Evolutionary conservation across 2,329 filamentous ascomycete species (phyloP).

Genomic region (Cladosporium velox): DNA sequence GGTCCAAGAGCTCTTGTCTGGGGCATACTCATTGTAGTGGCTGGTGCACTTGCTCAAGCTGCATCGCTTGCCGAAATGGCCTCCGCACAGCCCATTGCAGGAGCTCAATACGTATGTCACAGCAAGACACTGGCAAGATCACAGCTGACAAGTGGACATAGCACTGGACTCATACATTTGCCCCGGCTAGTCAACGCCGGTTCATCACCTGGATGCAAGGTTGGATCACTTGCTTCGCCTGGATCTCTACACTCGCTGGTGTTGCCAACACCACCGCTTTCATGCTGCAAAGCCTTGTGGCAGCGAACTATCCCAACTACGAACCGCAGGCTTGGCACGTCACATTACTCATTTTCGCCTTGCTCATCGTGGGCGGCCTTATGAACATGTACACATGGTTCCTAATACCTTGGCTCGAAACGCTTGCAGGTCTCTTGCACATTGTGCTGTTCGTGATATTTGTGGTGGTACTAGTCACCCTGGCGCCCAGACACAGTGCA

Average conservation of each 20-base stretch:
- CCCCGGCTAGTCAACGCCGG: conserved; percentile 26
- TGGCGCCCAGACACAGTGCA: conserved; percentile 26
- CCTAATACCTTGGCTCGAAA: conserved; percentile 37
- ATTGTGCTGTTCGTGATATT: conserved; percentile 30
- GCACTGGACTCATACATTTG: conserved; percentile 32
- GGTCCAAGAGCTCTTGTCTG: conserved; percentile 31
- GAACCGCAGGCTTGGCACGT: conserved; percentile 41
- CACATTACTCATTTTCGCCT: conserved; percentile 43
- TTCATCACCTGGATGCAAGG: conserved; percentile 36
- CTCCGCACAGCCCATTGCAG: conserved; percentile 32
- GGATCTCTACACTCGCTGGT: conserved; percentile 34
- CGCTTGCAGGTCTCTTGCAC: conserved; percentile 28
- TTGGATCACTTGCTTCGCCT: conserved; percentile 48
- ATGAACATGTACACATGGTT: conserved; percentile 41
- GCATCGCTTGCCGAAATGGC: conserved; percentile 32
- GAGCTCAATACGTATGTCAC: conserved; percentile 26
- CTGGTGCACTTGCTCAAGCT: conserved; percentile 29
- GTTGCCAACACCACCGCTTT: conserved; percentile 39
- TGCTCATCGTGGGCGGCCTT: conserved; percentile 37
- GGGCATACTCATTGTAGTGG: conserved; percentile 30
- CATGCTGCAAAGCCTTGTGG: conserved; percentile 40
- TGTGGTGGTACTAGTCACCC: conserved; percentile 26
- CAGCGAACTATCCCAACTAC: conserved; percentile 39
- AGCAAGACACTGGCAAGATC: background rate
- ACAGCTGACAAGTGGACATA: background rate